Evolutionary conservation across 2,329 filamentous ascomycete genomes (phyloP).

Genomic region (Penicillium sp.): DNA sequence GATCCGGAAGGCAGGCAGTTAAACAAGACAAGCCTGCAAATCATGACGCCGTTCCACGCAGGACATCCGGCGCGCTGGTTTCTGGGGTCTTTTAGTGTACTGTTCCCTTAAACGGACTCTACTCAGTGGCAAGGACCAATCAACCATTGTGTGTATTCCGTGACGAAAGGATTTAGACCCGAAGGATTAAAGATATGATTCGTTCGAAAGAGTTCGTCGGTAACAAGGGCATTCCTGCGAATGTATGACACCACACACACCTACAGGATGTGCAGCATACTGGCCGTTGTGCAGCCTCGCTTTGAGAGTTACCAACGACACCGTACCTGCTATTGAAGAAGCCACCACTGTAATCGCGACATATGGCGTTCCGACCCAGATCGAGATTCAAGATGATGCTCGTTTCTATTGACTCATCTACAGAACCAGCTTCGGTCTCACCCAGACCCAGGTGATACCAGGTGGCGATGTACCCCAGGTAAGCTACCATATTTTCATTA

Average conservation of each 20-base stretch:
- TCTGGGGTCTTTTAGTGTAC: not conserved
- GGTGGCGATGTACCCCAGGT: slow-evolving; percentile 11
- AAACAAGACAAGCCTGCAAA: not conserved
- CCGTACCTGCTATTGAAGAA: too few relatives aligned
- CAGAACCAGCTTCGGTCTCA: slow-evolving; percentile 7
- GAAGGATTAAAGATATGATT: slow-evolving; percentile 8
- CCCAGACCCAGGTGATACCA: slow-evolving; percentile 22
- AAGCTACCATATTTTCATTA: not conserved
- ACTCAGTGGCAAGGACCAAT: not conserved
- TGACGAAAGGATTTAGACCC: too few relatives aligned
- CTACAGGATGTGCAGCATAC: slow-evolving; percentile 20
- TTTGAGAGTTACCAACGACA: slow-evolving; percentile 12
- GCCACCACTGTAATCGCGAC: too few relatives aligned
- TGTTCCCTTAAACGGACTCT: not conserved
- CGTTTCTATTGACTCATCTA: slow-evolving; percentile 5
- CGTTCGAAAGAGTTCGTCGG: slow-evolving; percentile 11
- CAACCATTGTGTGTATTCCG: not conserved
- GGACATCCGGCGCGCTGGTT: not conserved
- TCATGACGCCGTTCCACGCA: not conserved
- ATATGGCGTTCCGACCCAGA: too few relatives aligned
- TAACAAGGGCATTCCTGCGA: slow-evolving; percentile 12
- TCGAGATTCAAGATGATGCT: too few relatives aligned
- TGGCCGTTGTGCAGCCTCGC: slow-evolving; percentile 10
- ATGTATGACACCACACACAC: slow-evolving; percentile 21
- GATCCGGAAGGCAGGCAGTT: not conserved